Conservation (phyloP, 306 rosid genomes). For the Malus fusca region DNA sequence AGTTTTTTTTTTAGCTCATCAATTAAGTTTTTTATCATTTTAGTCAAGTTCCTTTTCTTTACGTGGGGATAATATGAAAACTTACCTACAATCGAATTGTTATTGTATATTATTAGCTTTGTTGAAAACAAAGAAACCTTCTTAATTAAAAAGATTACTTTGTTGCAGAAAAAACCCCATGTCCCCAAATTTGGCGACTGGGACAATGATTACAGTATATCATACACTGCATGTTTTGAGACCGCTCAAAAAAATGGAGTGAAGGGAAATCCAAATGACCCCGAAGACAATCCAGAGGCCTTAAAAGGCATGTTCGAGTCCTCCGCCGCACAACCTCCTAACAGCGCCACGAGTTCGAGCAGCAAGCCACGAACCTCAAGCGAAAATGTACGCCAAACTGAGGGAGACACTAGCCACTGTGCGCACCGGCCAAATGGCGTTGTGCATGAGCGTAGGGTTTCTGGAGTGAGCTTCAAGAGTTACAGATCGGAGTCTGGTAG, state of each 20-base stretch:
- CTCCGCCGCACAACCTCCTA: not conserved
- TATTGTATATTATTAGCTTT: too few species aligned
- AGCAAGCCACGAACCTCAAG: not conserved
- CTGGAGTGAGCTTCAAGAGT: not conserved
- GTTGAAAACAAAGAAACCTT: too few species aligned
- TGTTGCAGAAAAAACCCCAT: constrained; percentile 17
- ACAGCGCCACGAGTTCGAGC: not conserved
- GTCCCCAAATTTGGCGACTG: constrained; percentile 48
- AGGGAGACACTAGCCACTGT: not conserved
- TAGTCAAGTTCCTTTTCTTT: not conserved
- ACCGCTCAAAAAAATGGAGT: constrained; percentile 25
- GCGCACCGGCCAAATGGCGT: not conserved
- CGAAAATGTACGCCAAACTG: not conserved
- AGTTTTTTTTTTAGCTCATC: too few species aligned
- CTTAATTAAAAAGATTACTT: not conserved
- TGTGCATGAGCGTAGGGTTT: not conserved
- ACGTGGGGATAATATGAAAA: not conserved
- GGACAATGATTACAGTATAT: constrained; percentile 29
- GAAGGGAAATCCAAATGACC: constrained; percentile 41
- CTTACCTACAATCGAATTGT: too few species aligned
- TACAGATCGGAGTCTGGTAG: constrained; percentile 5
- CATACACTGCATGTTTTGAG: constrained; percentile 39
- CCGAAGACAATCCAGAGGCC: constrained; percentile 37
- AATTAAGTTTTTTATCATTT: too few species aligned
- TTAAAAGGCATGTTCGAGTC: not conserved